These are phyloP conservation scores for Arabis alpina DNA, from an alignment of 345 rosid genomes.

Conservation along the genomic window DNA sequence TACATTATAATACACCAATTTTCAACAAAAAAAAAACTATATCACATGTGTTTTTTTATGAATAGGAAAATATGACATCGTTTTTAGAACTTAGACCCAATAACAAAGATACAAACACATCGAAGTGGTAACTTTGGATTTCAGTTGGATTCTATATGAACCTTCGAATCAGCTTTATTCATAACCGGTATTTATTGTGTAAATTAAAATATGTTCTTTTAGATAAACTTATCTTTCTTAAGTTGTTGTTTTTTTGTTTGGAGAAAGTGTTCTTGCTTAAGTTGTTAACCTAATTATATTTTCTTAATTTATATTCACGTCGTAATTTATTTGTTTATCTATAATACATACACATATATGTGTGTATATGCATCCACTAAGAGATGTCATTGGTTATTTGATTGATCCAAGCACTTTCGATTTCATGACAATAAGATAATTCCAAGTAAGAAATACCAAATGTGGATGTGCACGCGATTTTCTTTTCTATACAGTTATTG, in stretches of 20 bases:
- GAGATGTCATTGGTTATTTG: conserved; percentile 15
- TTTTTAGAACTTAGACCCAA: neutral
- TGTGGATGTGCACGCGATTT: neutral
- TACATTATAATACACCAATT: too few relatives aligned
- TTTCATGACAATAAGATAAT: conserved; percentile 16
- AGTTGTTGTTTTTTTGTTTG: too few relatives aligned
- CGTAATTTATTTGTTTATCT: conserved; percentile 1
- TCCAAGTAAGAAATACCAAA: conserved; percentile 20
- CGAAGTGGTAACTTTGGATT: conserved; percentile 5
- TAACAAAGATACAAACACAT: conserved; percentile 13
- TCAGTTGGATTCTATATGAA: conserved; percentile 11
- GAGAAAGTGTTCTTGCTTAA: neutral
- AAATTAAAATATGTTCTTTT: too few relatives aligned
- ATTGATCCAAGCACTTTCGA: conserved; percentile 14
- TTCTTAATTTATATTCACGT: neutral
- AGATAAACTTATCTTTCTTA: neutral
- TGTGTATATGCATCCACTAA: conserved; percentile 1
- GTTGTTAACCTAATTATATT: neutral
- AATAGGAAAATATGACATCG: neutral
- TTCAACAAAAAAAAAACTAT: too few relatives aligned
- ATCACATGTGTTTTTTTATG: neutral
- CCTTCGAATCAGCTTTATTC: neutral
- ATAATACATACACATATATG: neutral
- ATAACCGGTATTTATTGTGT: too few relatives aligned
- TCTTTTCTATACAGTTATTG: neutral